Evolutionary conservation across 306 rosid genomes (phyloP).

Genomic region (Spatholobus suberectus): DNA sequence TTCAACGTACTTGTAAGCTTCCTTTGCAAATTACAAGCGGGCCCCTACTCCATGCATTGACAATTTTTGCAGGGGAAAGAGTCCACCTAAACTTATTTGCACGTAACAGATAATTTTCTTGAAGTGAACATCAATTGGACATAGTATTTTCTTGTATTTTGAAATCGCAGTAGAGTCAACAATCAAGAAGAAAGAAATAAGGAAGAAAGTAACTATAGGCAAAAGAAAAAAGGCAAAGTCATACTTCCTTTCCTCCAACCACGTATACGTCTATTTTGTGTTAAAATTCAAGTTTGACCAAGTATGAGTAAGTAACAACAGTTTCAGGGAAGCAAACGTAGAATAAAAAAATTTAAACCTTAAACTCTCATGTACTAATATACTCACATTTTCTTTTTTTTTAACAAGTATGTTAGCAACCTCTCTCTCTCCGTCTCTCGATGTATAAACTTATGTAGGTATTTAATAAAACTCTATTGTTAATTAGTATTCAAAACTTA

Average conservation of each 20-base stretch:
- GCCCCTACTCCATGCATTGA: too few relatives aligned
- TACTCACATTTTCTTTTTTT: too few relatives aligned
- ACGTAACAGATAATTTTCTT: background rate
- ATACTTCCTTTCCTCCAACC: background rate
- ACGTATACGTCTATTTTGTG: background rate
- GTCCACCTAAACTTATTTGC: background rate
- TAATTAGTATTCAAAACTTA: background rate
- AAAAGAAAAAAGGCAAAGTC: background rate
- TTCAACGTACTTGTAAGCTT: background rate
- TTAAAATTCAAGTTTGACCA: constrained; percentile 17
- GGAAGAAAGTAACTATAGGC: background rate
- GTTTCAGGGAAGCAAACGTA: background rate
- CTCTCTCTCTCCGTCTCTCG: too few relatives aligned
- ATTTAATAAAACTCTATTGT: background rate
- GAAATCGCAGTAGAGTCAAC: background rate
- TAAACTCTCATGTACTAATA: background rate
- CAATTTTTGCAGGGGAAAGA: background rate
- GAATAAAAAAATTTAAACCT: background rate
- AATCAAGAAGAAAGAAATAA: background rate
- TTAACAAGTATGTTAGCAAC: too few relatives aligned
- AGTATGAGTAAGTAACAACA: background rate
- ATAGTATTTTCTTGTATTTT: background rate
- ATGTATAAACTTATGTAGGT: background rate
- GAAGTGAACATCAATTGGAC: background rate
- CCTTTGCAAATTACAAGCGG: background rate